phyloP scores from a whole-genome alignment of 2,329 filamentous ascomycete species.

The Paecilomyces variotii region DNA sequence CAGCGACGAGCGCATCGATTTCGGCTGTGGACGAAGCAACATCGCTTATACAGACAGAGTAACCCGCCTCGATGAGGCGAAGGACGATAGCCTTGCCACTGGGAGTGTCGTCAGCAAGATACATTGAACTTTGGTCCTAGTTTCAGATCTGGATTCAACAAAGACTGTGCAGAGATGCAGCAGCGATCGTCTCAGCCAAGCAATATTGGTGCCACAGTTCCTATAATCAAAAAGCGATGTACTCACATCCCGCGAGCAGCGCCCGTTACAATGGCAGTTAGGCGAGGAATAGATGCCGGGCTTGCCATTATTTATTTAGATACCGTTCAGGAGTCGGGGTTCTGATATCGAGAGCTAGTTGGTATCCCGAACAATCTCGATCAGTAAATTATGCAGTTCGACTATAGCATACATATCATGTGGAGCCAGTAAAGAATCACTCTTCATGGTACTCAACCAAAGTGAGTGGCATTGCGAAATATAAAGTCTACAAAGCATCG shows the following conservation, averaged over 20 bases:
- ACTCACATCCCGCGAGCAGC: slow-evolving; percentile 34
- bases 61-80: slow-evolving; percentile 57
- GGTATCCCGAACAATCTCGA: background rate
- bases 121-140: background rate
- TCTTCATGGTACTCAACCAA: background rate
- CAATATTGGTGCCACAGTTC: background rate
- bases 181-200: background rate
- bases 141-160: background rate
- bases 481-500: background rate
- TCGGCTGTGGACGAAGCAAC: slow-evolving; percentile 44
- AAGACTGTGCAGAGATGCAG: background rate
- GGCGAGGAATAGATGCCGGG: slow-evolving; percentile 1
- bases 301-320: background rate
- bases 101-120: background rate
- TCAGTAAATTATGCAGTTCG: background rate
- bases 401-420: background rate
- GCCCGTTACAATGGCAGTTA: slow-evolving; percentile 33
- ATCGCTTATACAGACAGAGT: slow-evolving; percentile 60
- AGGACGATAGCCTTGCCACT: slow-evolving; percentile 40
- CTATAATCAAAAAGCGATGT: too few relatives aligned
- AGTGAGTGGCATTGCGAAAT: background rate
- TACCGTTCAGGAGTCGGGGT: background rate
- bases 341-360: background rate
- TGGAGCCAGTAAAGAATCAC: background rate
- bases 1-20: slow-evolving; percentile 40